Evolutionary conservation across 2,329 filamentous ascomycete species (phyloP), one percentile per base, ranked within the genome.

Genomic region (Cytospora leucostoma): DNA sequence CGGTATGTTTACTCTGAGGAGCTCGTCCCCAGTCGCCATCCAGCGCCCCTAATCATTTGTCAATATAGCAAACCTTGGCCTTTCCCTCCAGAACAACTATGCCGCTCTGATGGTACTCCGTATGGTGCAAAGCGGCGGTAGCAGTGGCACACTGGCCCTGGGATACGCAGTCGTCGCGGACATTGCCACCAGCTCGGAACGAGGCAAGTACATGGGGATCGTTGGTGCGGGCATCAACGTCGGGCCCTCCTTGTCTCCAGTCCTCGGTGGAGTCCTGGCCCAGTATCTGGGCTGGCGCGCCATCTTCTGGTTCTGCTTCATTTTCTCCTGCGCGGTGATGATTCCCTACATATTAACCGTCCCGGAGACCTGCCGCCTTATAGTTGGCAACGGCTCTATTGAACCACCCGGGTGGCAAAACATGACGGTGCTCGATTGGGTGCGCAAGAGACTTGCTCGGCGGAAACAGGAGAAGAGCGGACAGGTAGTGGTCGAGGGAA

Each of bases 81-180:
- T 88, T 2, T 85, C 83, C 17, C 71, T 88, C 11, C 84, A 88
- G 68, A 76, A 81, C 35, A 78, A 82, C 70, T 88, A 84, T 63
- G 77, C 80, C 0, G 83, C 86, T 0, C 74, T 90, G 21, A 70
- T 90, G 37, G 77, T 88, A 2, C 74, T 90, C 10, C 81, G 88
- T 0, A 85, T 84, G 75, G 63, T 89, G 3, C 88, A 90, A 70
- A 86, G 84, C 37, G 79, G 80, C 0, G 88, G 89, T 0, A 88
- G 84, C 71, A 88, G 85, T 68, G 87, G 87, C 0, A 89, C 88
- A 0, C 79, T 92, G n/a, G 88, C 90, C 0, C 78, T 95, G 1
- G 86, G 85, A 0, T 89, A 84, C 65, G 91, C 87, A 2, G 85
- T 92, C 1, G 84, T 93, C 15, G 87, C 88, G 0, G 91, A 95